Percentiles rank a stretch among this genome's conserved stretches.
Conservation (phyloP, 2,329 filamentous ascomycete genomes). For the Cadophora sp. region DNA sequence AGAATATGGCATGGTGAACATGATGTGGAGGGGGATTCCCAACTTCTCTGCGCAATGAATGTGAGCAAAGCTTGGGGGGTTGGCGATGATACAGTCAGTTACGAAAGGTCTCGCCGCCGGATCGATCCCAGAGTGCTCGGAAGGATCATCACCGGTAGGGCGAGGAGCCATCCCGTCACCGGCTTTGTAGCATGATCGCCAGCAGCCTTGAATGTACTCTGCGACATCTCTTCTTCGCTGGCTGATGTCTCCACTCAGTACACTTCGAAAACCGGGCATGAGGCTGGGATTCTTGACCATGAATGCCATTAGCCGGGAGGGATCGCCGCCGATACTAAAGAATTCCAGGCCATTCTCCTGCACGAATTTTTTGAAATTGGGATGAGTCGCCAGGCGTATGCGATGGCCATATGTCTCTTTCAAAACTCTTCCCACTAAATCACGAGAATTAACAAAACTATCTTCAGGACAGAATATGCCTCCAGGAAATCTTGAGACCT, state of each 20-base stretch:
- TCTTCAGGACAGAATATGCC: too few relatives aligned
- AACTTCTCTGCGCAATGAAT: conserved; percentile 78
- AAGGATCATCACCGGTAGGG: neutral
- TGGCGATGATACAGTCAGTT: conserved; percentile 81
- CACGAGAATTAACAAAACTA: too few relatives aligned
- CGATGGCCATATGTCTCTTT: conserved; percentile 72
- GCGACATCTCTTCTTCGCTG: conserved; percentile 79
- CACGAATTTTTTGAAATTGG: conserved; percentile 71
- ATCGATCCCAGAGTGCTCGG: conserved; percentile 33
- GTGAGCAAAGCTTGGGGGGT: conserved; percentile 79
- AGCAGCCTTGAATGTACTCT: conserved; percentile 83
- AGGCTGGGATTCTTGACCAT: conserved; percentile 91
- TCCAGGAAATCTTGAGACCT: too few relatives aligned
- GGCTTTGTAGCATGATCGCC: conserved; percentile 83
- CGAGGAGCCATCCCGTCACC: conserved; percentile 63
- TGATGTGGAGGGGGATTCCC: conserved; percentile 78
- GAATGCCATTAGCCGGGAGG: conserved; percentile 80
- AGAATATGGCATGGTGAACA: conserved; percentile 88
- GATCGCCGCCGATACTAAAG: conserved; percentile 77
- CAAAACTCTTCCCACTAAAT: conserved; percentile 63
- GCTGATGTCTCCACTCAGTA: conserved; percentile 78
- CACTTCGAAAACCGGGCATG: conserved; percentile 80
- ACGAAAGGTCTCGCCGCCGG: conserved; percentile 68
- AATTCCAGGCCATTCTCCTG: conserved; percentile 76
- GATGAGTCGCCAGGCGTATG: conserved; percentile 76